Evolutionary conservation across 2,329 filamentous ascomycete genomes (phyloP), one percentile per base, ranked within the genome.

Genomic region (Neophaeococcomyces mojaviensis): DNA sequence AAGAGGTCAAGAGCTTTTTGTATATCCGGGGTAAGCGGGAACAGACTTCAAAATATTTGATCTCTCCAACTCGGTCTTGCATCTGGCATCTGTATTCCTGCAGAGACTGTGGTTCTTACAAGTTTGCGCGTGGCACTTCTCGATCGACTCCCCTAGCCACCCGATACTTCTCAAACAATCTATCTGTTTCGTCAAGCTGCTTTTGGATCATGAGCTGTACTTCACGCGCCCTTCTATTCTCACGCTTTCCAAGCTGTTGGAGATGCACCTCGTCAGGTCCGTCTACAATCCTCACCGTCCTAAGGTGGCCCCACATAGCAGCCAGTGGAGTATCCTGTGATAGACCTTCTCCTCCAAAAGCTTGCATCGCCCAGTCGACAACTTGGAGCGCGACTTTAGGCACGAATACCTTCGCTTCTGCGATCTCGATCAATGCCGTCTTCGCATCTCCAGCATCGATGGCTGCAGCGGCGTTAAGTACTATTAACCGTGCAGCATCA

Each of bases 221-320:
- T 28, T 28, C 24, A 28, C 24, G 24, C 24, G 24, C 64, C 55
- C 71, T 57, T 64, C 70, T 62, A 65, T 77, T 70, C 73, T 78
- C 56, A 71, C 79, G 58, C 69, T 69, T 55, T 62, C 80, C 66
- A 67, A 75, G 58, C 69, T 71, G 65, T 65, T 72, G 52, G 69
- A 89, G 68, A 65, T 94, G 92, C 52, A 97, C 92, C 78, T 98
- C 92, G 68, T 98, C 92, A 0, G 92, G 92, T 0, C 92, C 92
- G 67, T 98, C 92, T 0, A 88, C 88, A 56, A 95, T 79, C 50
- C 86, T 76, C 66, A 95, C 74, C 5, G 89, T 95, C 48, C 88
- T 75, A 59, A 88, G 85, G 81, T 86, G 94, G 79, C 88, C 82
- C 55, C 55, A 57, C 55, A 57, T 57, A 62, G 74, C 76, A 9